A percentile compares a stretch with the other conserved stretches of the same genome.
Evolutionary conservation across 2,329 filamentous ascomycete species (phyloP).

Genomic region (Harringtonia lauricola): DNA sequence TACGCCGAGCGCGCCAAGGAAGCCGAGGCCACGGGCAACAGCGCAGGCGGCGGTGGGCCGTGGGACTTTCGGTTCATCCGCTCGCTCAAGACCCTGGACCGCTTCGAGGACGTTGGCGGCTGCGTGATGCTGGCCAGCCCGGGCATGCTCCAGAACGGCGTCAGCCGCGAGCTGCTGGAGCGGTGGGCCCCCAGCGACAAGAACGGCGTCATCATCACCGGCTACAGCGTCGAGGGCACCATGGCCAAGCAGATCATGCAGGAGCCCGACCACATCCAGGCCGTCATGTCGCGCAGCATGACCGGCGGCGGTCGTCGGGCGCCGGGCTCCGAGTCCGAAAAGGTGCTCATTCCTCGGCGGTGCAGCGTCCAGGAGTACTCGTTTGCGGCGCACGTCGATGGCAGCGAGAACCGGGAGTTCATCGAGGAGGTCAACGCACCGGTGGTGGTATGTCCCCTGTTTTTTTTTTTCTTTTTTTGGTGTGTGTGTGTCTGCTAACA

Average conservation of each 20-base stretch:
- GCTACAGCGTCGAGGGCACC: constrained; percentile 95
- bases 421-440: constrained; percentile 89
- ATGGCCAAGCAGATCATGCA: constrained; percentile 96
- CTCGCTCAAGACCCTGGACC: constrained; percentile 81
- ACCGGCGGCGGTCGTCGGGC: constrained; percentile 52
- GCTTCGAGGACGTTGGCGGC: constrained; percentile 89
- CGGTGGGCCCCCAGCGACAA: constrained; percentile 92
- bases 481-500: no score
- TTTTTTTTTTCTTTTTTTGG: neutral
- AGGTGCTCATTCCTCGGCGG: constrained; percentile 80
- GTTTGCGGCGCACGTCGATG: constrained; percentile 94
- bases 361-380: constrained; percentile 92
- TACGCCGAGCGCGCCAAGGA: constrained; percentile 89
- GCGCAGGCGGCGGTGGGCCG: constrained; percentile 66
- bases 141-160: constrained; percentile 96
- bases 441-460: constrained; percentile 62
- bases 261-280: constrained; percentile 89
- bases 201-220: constrained; percentile 97
- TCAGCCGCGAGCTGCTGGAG: constrained; percentile 85
- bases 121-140: constrained; percentile 97
- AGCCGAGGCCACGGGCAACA: constrained; percentile 69
- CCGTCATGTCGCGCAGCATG: constrained; percentile 68
- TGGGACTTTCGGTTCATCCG: constrained; percentile 97
- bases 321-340: constrained; percentile 62
- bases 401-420: constrained; percentile 89